A percentile compares a stretch with the other conserved stretches of the same genome.
Evolutionary conservation across 2,329 filamentous ascomycete species (phyloP).

Genomic region (Phialemoniopsis sp.): DNA sequence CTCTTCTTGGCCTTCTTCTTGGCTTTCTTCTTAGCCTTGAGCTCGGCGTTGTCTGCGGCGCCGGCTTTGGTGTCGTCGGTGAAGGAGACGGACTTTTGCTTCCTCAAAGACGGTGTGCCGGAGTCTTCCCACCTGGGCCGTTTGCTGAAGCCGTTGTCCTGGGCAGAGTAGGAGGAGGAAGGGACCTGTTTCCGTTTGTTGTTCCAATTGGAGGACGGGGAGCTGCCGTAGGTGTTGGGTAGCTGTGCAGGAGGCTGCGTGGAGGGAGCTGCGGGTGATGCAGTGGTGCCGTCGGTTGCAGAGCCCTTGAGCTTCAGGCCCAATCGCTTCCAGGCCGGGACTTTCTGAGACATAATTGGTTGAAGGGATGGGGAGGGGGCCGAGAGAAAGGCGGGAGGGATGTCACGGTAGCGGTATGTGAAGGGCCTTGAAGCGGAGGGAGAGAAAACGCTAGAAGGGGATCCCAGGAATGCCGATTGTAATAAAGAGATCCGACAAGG

Average conservation of each 20-base stretch:
- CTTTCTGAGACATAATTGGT: slow-evolving; percentile 39
- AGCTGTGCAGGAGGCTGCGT: slow-evolving; percentile 8
- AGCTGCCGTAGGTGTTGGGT: slow-evolving; percentile 12
- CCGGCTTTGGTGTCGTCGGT: slow-evolving; percentile 32
- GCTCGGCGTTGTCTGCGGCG: slow-evolving; percentile 6
- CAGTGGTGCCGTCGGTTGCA: slow-evolving; percentile 26
- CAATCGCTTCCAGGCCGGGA: slow-evolving; percentile 59
- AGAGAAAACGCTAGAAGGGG: slow-evolving; percentile 5
- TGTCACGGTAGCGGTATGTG: too few relatives aligned
- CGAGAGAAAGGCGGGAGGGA: slow-evolving; percentile 2
- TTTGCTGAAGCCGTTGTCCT: slow-evolving; percentile 3
- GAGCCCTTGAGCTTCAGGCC: slow-evolving; percentile 56
- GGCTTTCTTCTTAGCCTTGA: slow-evolving; percentile 10
- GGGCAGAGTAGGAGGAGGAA: slow-evolving; percentile 20
- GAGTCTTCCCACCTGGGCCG: slow-evolving; percentile 10
- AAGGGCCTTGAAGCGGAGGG: not conserved
- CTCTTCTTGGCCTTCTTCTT: slow-evolving; percentile 18
- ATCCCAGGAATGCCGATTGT: slow-evolving; percentile 5
- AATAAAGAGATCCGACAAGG: not conserved
- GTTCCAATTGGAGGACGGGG: slow-evolving; percentile 7
- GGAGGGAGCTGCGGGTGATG: slow-evolving; percentile 17
- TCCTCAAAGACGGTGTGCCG: slow-evolving; percentile 18
- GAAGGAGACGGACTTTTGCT: slow-evolving; percentile 46
- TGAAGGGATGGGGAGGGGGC: slow-evolving; percentile 12
- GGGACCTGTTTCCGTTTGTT: slow-evolving; percentile 47